Evolutionary conservation across 345 rosid species (phyloP), one percentile per base, ranked within the genome.

Genomic region (Linum lewisii): DNA sequence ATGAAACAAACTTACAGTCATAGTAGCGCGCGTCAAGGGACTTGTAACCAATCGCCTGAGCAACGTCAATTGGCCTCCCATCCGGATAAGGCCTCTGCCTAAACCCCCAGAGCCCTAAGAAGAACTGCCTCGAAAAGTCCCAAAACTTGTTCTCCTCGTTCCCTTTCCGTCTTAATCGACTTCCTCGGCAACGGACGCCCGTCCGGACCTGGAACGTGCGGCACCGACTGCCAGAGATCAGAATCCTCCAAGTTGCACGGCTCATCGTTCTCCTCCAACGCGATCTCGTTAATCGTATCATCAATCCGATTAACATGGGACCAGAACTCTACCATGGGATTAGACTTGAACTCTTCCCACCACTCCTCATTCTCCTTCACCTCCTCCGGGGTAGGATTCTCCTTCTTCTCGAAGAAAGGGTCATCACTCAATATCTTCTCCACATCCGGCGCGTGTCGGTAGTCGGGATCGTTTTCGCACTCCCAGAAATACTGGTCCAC

Each of bases 121-220:
- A 76, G 69, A 91, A 87, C 81, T 91, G 90, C 68, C 72, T 78
- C 60, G 81, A 68, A 65, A 87, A 91, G 79, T 87, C 96, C 91
- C 94, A 87, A 70, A 91, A 91, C 82, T 91, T 91, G 61, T 85
- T 77, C 66, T 91, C 98, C 98, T 60, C 91, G 84, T 80, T 87
- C 89, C 67, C 81, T 62, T 63, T 60, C 82, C 1, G 89, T 71
- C 66, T 75, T 84, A 1, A 84, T 87, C 2, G 91, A 82, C 76
- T 87, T 87, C 62, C 96, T 75, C 0, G 97, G 96, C 89, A 90
- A 84, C 0, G 89, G 97, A 72, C 97, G 70, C 19, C 97, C 94
- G 37, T 90, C 97, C 21, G 68, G 74, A 11, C 97, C 97, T 0
- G 67, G 66, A 13, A 90, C 94, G 7, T 79, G 87, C 7, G 95